Base-by-base conservation (phyloP, 208 protist species). In the Endotrypanum monterogeii region DNA sequence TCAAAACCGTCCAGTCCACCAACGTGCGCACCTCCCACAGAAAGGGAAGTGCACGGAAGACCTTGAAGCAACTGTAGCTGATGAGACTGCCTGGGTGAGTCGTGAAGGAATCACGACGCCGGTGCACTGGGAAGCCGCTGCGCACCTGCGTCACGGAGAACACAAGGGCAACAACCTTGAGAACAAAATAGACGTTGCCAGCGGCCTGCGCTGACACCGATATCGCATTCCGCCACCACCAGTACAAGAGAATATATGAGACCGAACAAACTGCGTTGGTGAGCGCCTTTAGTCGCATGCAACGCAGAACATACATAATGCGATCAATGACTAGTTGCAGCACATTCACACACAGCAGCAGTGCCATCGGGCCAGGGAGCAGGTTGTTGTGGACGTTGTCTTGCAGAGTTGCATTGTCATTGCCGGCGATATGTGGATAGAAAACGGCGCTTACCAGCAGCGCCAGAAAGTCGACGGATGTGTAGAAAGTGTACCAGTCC, bases 1-100 rank as follows among this genome's bases (percentile, higher is more conserved):
- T 69, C 71, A 82, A 70, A 46, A 90, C 84, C 3, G 85, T 87
- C 93, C 91, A 97, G 79, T 97, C 93, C 20, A 93, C 80, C 46
- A 96, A 60, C 23, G 82, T 86, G 25, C 89, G 82, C 46, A 88
- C 48, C 79, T 97, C 93, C 84, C 85, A 93, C 0, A 97, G 66
- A 66, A 97, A 97, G 16, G 93, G 93, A 25, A 96, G 74, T 6
- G 79, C 69, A 39, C 89, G 83, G 63, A 83, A 91, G 23, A 82
- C 58, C 32, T 41, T 67, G 80, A 95, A 95, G 46, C 79, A 70
- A 23, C 39, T 61, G 70, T 71, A 80, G 67, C 76, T 70, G 41
- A 68, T 48, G n/a, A 83, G 76, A 32, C 73, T 84, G 54, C 85
- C 79, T 18, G 79, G 72, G 37, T 81, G 80, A 20, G 76, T 65